Percentiles rank a stretch among this genome's conserved stretches.
phyloP scores from a whole-genome alignment of 2,329 filamentous ascomycete species.

The Pseudogymnoascus destructans region DNA sequence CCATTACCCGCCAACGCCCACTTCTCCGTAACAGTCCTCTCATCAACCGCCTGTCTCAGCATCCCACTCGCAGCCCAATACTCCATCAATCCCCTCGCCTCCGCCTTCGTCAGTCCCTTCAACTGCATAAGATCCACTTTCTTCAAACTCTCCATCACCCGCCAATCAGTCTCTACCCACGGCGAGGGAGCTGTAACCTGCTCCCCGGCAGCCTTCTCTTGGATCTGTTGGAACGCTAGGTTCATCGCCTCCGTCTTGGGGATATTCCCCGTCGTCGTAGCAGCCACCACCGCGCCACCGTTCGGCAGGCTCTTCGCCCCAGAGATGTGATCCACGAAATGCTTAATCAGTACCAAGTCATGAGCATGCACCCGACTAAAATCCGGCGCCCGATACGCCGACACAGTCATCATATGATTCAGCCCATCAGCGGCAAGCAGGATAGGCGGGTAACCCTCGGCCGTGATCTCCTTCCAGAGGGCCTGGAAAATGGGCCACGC shows the following conservation, averaged over 20 bases:
- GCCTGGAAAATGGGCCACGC: constrained; percentile 72
- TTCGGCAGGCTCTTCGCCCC: constrained; percentile 47
- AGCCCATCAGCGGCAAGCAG: constrained; percentile 70
- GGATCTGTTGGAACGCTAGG: constrained; percentile 47
- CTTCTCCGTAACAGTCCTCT: constrained; percentile 61
- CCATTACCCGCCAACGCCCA: constrained; percentile 75
- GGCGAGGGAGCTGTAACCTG: constrained; percentile 35
- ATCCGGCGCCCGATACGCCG: constrained; percentile 59
- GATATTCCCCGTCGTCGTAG: constrained; percentile 60
- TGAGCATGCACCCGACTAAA: constrained; percentile 72
- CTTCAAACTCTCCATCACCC: constrained; percentile 40
- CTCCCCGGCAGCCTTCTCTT: constrained; percentile 30
- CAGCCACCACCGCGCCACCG: constrained; percentile 66
- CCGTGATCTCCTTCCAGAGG: constrained; percentile 66
- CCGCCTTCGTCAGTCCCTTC: constrained; percentile 55
- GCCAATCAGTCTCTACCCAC: constrained; percentile 40
- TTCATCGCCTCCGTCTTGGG: constrained; percentile 53
- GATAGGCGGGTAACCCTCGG: constrained; percentile 38
- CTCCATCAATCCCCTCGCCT: constrained; percentile 72
- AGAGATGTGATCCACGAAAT: constrained; percentile 61
- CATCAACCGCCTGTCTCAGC: constrained; percentile 55
- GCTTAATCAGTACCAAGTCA: constrained; percentile 62
- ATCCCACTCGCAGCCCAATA: constrained; percentile 86
- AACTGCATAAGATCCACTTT: constrained; percentile 43
- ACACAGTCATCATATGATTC: constrained; percentile 65